Evolutionary conservation across 2,329 filamentous ascomycete species (phyloP), one percentile per base, ranked within the genome.

Genomic region (Cadophora sp.): DNA sequence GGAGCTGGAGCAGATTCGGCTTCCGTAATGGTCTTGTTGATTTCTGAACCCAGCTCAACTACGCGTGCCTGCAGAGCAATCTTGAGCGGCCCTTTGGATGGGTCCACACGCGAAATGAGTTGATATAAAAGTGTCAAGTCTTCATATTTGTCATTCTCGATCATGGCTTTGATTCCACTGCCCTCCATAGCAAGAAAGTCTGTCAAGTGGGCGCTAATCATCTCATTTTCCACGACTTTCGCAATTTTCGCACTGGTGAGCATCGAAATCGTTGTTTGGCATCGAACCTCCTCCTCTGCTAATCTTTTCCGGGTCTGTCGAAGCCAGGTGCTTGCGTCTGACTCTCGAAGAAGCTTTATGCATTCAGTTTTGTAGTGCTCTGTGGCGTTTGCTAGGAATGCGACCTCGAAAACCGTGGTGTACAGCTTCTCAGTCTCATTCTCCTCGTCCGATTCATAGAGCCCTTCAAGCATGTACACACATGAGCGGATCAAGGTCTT

Each of bases 121-220:
- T 89, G 85, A 79, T 96, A 98, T 3, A 98, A 83, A 61, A 94
- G 89, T n/a, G 85, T 84, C 11, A 99, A 83, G 74, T 97, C 94
- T 4, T 91, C 88, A 40, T 91, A 75, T 71, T 91, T 89, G 79
- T 97, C 92, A 74, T 97, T 94, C 79, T 97, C 92, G 61, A 98
- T 89, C 95, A 99, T 98, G 77, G 89, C 89, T 71, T 87, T 89
- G 51, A 97, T 86, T 0, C 96, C 96, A 70, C 91, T 97, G 6
- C 87, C 87, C 74, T 97, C 93, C 80, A 97, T 89, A 60, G 90
- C 88, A 69, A 98, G 86, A 64, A 99, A 91, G 19, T 97, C 93
- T 26, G 87, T 83, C 67, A 98, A 87, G 73, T 96, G 92, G 55
- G 88, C 86, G 51, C 85, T 83, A 60, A 99, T 94, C 63, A 99